Evolutionary conservation across 768 basidiomycete species (phyloP), one percentile per base, ranked within the genome.

Genomic region (Sporobolomyces phaffii): DNA sequence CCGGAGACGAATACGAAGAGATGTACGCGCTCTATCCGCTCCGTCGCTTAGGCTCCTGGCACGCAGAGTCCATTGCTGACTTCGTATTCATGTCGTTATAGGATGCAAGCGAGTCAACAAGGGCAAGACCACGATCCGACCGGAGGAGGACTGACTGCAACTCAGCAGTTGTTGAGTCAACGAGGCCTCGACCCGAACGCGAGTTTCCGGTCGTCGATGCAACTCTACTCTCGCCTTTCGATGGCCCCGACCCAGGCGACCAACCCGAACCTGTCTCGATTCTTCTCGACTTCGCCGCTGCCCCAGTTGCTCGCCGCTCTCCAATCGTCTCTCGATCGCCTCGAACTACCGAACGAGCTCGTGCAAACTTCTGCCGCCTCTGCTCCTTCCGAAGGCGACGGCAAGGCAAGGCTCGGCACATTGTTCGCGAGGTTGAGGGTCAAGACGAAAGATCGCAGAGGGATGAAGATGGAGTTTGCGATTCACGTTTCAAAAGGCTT

Each of bases 241-340:
- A 72, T 72, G 70, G 70, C 70, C 2, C 66, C 70, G 17, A 60
- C 70, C 13, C 70, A 72, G 36, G 53, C 56, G 3, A 58, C 65
- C 88, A 92, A 82, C 2, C 87, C 89, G 0, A 83, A 86, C 64
- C 81, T 90, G 22, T 91, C 90, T 1, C 86, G 90, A 0, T 91
- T 92, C 81, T 91, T 72, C 62, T 62, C 67, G 14, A 60, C 64
- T 15, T 34, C 54, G 8, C 54, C 60, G 1, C 59, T 68, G 15
- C 43, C 58, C 28, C 43, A 43, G 40, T 63, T 72, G 43, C 5
- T 56, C 33, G 47, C 43, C 0, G 17, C 50, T 28, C 64, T 70
- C 45, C 17, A 50, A 5, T 33, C 45, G 10, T 40, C 56, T 6
- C 61, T 68, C 56, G 28, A 43, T 3, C 1, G 24, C 1, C 56